Percentiles rank a stretch among this genome's conserved stretches.
Evolutionary conservation across 2,329 filamentous ascomycete genomes (phyloP).

Genomic region (Knoxdaviesia proteae): DNA sequence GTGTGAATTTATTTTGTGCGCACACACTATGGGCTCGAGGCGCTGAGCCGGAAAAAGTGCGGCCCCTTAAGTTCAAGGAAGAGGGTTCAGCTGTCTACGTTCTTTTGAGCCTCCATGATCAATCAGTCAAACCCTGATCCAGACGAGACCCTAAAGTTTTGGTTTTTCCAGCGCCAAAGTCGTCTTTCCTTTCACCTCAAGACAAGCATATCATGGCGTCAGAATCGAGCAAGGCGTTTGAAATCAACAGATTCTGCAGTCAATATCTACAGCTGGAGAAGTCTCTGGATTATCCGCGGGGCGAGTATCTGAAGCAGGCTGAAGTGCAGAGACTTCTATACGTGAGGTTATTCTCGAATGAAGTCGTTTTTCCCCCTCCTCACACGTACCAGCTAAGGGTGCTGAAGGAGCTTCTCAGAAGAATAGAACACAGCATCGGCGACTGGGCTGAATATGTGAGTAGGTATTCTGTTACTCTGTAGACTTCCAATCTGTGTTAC

Average conservation of each 20-base stretch:
- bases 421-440: constrained; percentile 52
- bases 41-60: too few relatives aligned
- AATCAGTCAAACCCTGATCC: too few relatives aligned
- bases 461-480: constrained; percentile 4
- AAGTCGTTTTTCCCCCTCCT: constrained; percentile 38
- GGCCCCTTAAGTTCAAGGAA: too few relatives aligned
- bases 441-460: constrained; percentile 81
- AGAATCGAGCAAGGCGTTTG: neutral
- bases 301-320: constrained; percentile 33
- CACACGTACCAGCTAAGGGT: constrained; percentile 48
- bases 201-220: too few relatives aligned
- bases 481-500: neutral
- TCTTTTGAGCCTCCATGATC: too few relatives aligned
- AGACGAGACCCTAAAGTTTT: too few relatives aligned
- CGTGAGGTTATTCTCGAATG: constrained; percentile 41
- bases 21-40: too few relatives aligned
- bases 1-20: too few relatives aligned
- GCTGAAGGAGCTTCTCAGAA: constrained; percentile 49
- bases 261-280: constrained; percentile 65
- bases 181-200: too few relatives aligned
- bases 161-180: too few relatives aligned
- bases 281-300: constrained; percentile 41
- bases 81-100: too few relatives aligned
- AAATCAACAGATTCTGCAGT: constrained; percentile 32
- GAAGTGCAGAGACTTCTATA: constrained; percentile 48